Evolutionary conservation across 2,329 filamentous ascomycete species (phyloP).

Genomic region (Chaetomium sp.): DNA sequence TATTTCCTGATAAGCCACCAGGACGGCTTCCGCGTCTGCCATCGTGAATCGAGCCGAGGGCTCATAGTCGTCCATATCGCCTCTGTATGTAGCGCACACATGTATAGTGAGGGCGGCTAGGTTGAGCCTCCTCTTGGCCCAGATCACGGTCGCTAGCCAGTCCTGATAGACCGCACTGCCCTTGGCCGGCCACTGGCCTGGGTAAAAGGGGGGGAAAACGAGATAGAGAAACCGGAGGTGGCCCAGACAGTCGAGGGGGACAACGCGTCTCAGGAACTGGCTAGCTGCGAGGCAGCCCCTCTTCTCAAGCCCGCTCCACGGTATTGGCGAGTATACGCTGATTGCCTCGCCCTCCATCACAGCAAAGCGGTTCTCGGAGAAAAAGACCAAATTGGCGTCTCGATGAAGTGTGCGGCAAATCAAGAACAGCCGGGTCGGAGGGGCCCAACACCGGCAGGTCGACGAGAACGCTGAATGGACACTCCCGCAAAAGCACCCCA

Average conservation of each 20-base stretch:
- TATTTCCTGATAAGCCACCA: not conserved
- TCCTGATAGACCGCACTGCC: not conserved
- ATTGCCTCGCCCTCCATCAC: not conserved
- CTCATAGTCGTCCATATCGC: not conserved
- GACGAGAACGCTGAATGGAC: constrained; percentile 12
- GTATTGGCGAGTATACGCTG: no score
- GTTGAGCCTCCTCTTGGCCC: constrained; percentile 1
- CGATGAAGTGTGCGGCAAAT: constrained; percentile 5
- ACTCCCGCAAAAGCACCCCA: constrained; percentile 11
- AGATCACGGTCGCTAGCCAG: constrained; percentile 3
- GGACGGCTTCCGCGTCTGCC: not conserved
- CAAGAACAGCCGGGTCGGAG: constrained; percentile 14
- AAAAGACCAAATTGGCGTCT: constrained; percentile 12
- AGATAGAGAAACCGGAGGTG: constrained; percentile 3
- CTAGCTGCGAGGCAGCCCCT: not conserved
- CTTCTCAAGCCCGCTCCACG: not conserved
- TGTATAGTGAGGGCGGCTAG: constrained; percentile 1
- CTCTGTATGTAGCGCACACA: not conserved
- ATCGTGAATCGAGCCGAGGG: not conserved
- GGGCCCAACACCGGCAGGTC: constrained; percentile 14
- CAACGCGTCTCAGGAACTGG: constrained; percentile 2
- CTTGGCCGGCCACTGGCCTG: not conserved
- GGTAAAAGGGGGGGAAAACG: constrained; percentile 2
- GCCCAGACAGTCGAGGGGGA: not conserved
- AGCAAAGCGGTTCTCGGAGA: constrained; percentile 12